Conservation (phyloP, 257 asterid species). For the Hygrophila difformis region DNA sequence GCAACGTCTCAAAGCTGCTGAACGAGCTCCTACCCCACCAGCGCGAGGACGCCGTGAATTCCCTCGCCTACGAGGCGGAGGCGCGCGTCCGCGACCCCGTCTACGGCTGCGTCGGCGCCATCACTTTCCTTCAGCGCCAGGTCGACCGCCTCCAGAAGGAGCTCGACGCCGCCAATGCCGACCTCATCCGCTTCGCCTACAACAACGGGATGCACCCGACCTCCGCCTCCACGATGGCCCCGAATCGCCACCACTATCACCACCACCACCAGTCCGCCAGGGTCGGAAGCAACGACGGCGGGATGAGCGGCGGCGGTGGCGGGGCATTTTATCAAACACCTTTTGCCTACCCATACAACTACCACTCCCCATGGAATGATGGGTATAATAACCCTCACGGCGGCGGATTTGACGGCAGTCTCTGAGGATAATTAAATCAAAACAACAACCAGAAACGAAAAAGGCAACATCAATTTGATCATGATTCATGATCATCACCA, state of each 20-base stretch:
- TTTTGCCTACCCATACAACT: slow-evolving; percentile 14
- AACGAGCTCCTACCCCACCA: slow-evolving; percentile 47
- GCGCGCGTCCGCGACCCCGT: slow-evolving; percentile 69
- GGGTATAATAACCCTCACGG: slow-evolving; percentile 23
- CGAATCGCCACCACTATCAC: neutral
- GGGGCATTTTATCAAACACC: slow-evolving; percentile 31
- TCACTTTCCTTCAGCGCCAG: slow-evolving; percentile 50
- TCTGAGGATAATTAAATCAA: slow-evolving; percentile 5
- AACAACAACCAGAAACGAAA: no score
- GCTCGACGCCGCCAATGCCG: slow-evolving; percentile 50
- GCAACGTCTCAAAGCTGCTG: slow-evolving; percentile 57
- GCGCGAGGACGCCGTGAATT: slow-evolving; percentile 51
- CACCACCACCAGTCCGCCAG: neutral
- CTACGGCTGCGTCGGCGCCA: slow-evolving; percentile 55
- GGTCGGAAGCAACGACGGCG: slow-evolving; percentile 12
- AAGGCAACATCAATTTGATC: neutral
- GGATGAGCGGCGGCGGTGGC: slow-evolving; percentile 10
- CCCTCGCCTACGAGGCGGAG: slow-evolving; percentile 60
- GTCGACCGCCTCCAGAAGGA: slow-evolving; percentile 60
- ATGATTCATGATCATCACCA: no score
- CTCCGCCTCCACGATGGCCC: neutral
- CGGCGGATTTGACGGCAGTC: slow-evolving; percentile 26
- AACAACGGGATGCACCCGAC: neutral
- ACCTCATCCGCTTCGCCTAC: slow-evolving; percentile 31
- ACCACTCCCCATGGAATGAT: slow-evolving; percentile 32